Evolutionary conservation across 768 basidiomycete genomes (phyloP), one percentile per base, ranked within the genome.

Genomic region (Termitomyces sp.): DNA sequence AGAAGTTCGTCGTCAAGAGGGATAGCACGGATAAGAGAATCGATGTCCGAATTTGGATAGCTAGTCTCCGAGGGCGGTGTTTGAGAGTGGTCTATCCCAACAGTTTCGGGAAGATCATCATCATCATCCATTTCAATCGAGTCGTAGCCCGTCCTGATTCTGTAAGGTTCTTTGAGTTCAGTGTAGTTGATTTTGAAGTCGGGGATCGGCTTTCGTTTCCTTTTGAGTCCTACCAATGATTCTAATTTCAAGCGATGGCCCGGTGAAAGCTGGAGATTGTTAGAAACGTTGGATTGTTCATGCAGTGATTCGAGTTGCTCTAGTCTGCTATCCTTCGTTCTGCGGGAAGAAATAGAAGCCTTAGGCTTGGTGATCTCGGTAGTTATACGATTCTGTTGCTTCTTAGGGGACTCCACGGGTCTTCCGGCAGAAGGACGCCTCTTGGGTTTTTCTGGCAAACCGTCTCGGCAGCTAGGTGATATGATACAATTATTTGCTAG

Each of bases 401-500:
- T 27, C 43, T 21, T 52, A n/a, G 54, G 50, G 38, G 38, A 40
- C 23, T 59, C 47, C 10, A 56, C 49, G 16, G 61, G 32, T 40
- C 63, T 62, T 32, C 41, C 57, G 16, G 47, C 56, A 54, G 58
- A 53, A 21, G 41, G 41, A 35, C 60, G 59, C 59, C 41, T 65
- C 60, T 70, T 73, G 60, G 61, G 79, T 25, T 85, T 84, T 51
- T 80, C 83, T 14, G 68, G 61, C 12, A 87, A 63, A 1, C 91
- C 91, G 23, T 92, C 86, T 37, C 84, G 81, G 63, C 91, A 92
- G 66, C 91, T 94, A 61, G 31, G 34, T 14, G 17, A 27, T 10
- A 25, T 27, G 5, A 3, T 31, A 31, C 19, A 19, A 16, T 27
- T 17, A n/a, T 46, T 37, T 21, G 8, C 17, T 27, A n/a, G 12